phyloP scores from a whole-genome alignment of 148 eudicot species.

The Polygonum aviculare region DNA sequence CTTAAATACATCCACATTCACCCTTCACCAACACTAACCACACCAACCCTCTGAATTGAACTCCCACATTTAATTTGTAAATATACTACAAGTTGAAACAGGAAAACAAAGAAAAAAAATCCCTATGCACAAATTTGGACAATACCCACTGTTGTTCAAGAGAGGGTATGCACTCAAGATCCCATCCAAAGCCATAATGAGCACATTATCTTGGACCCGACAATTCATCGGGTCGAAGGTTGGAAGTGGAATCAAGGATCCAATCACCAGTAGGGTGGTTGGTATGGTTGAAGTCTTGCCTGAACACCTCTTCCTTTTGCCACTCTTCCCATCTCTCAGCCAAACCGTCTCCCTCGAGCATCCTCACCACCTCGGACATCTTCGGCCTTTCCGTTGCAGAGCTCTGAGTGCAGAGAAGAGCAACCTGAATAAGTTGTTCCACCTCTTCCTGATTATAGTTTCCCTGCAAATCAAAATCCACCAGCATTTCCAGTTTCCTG shows the following conservation, averaged over 20 bases:
- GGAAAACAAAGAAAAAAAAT: not conserved
- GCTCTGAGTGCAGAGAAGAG: slow-evolving; percentile 11
- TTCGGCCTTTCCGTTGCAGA: slow-evolving; percentile 6
- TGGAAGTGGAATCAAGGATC: slow-evolving; percentile 8
- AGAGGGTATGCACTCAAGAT: not conserved
- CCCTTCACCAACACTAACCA: not conserved
- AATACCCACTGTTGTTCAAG: not conserved
- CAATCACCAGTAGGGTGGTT: slow-evolving; percentile 3
- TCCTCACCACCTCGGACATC: slow-evolving; percentile 14
- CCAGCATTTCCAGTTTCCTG: slow-evolving; percentile 6
- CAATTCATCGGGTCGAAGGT: not conserved
- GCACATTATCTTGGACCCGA: slow-evolving; percentile 5
- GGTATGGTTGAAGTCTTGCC: not conserved
- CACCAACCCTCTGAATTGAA: not conserved
- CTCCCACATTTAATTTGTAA: not conserved
- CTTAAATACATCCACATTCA: not conserved
- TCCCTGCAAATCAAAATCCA: not conserved
- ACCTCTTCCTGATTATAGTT: slow-evolving; percentile 6
- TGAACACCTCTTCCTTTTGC: slow-evolving; percentile 9
- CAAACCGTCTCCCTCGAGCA: slow-evolving; percentile 14
- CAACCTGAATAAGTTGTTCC: slow-evolving; percentile 7
- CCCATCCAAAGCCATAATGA: not conserved
- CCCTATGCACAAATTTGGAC: slow-evolving; percentile 8
- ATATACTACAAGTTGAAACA: not conserved
- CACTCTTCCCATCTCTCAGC: slow-evolving; percentile 14